Evolutionary conservation across 2,329 filamentous ascomycete species (phyloP).

Genomic region (Nemania sp.): DNA sequence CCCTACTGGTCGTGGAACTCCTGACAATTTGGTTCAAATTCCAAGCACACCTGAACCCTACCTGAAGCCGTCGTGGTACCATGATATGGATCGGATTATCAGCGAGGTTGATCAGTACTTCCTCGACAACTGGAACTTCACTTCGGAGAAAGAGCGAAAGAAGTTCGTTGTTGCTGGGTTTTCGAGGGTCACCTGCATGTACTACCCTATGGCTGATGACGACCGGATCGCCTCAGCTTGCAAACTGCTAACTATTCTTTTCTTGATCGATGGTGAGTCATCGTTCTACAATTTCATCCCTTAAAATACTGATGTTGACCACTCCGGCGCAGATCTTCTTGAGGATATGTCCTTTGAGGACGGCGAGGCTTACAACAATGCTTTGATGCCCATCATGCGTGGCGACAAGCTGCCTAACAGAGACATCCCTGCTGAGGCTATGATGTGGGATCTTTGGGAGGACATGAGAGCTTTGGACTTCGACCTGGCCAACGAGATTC

Average conservation of each 20-base stretch:
- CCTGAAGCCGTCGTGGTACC: conserved; percentile 26
- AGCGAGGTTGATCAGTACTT: conserved; percentile 45
- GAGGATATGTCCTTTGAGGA: conserved; percentile 13
- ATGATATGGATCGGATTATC: conserved; percentile 31
- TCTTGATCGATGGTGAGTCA: conserved; percentile 46
- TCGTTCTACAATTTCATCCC: not conserved
- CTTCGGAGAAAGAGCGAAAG: conserved; percentile 32
- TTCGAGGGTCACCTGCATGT: conserved; percentile 43
- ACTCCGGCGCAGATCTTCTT: conserved; percentile 15
- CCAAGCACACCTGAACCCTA: not conserved
- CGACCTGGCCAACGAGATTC: conserved; percentile 6
- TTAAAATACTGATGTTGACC: not conserved
- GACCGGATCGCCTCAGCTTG: conserved; percentile 45
- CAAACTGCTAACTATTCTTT: conserved; percentile 44
- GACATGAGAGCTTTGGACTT: not conserved
- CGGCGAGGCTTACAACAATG: not conserved
- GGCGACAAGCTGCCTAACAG: not conserved
- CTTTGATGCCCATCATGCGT: not conserved
- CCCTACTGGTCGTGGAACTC: too few species aligned
- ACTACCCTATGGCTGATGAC: conserved; percentile 43
- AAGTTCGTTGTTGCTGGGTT: conserved; percentile 42
- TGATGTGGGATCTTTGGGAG: conserved; percentile 1
- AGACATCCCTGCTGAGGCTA: not conserved
- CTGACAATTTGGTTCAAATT: too few species aligned
- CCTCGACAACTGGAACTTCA: conserved; percentile 44